Evolutionary conservation across 2,329 filamentous ascomycete species (phyloP), one percentile per base, ranked within the genome.

Genomic region (Claviceps citrina): DNA sequence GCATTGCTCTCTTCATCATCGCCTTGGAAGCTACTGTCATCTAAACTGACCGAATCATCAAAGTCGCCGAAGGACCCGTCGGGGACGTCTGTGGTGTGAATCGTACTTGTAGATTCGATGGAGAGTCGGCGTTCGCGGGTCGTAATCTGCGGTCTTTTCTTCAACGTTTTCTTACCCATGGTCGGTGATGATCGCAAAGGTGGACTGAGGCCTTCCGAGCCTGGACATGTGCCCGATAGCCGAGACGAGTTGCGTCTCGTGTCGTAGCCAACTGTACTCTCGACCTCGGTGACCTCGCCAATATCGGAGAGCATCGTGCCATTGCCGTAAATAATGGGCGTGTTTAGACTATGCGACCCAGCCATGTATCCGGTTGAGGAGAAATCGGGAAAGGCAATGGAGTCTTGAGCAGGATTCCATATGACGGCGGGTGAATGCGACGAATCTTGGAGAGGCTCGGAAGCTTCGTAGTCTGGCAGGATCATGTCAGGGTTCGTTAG

Each of bases 401-500:
- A 44, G 18, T 55, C 51, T 41, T 69, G 64, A 9, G 60, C 50
- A 48, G 64, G 65, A 46, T 67, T 68, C 71, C 71, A 73, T 57
- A 67, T 62, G 47, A 58, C 61, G n/a, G 73, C 51, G 24, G 66
- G 62, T 51, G 70, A 66, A 44, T 68, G 67, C 43, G 70, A 63
- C 53, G 62, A 60, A 52, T 65, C 54, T 56, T 73, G 61, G 54
- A 68, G 63, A 55, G 68, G 65, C 54, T 71, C 61, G 56, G 71
- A 55, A 57, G 68, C 70, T 47, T 76, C 73, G 53, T 79, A 77
- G 55, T 81, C 78, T 44, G 87, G 87, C 39, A 95, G 66, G 52
- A 95, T 93, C 84, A 94, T 87, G 58, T 93, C 87, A 39, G 86
- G 85, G 59, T 94, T 93, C 41, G 85, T 93, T 52, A 95, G 66